Base-by-base conservation (phyloP, 805 yeast genomes). In the Pichia gijzeniarum region DNA sequence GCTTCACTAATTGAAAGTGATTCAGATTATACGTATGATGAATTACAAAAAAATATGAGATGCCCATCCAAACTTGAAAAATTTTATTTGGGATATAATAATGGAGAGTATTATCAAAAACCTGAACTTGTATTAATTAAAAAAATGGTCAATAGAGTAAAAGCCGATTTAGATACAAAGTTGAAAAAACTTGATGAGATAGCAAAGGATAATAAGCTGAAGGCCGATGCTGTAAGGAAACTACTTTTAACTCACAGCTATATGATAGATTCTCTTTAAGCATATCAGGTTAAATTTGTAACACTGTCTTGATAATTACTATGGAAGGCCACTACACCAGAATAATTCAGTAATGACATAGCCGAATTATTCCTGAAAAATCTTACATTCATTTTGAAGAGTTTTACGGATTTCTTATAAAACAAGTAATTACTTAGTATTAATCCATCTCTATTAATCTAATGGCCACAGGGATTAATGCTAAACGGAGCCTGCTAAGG, bases 1-100 rank as follows among this genome's bases (percentile, higher is more conserved):
- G 86, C 93, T 3, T 69, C 73, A 0, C 47, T 73, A 1, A 78
- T 76, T 50, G 73, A 70, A 43, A 41, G 32, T 12, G 50, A 54
- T 2, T 13, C 5, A 3, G 43, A 36, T 0, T 48, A 47, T 31
- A 30, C 7, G 19, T 31, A n/a, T 19, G n/a, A 37, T 17, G 40
- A 42, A 12, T 4, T 4, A 2, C 28, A 43, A 20, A 39, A 35
- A 2, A 51, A 55, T 12, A 39, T 40, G 2, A 30, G 17, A 1
- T 52, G 60, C 19, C 68, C 74, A 0, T 51, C 61, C 32, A 59
- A 63, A 34, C 54, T 76, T 9, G 45, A 53, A n/a, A 64, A 67
- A 2, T 64, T 71, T 21, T 57, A 74, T 4, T 65, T 64, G 44
- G 87, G 87, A 0, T 49, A 62, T 6, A 61, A 68, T 3, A 81